These are phyloP conservation scores for Biancaea sappan DNA, from an alignment of 306 rosid species.

Conservation along the genomic window DNA sequence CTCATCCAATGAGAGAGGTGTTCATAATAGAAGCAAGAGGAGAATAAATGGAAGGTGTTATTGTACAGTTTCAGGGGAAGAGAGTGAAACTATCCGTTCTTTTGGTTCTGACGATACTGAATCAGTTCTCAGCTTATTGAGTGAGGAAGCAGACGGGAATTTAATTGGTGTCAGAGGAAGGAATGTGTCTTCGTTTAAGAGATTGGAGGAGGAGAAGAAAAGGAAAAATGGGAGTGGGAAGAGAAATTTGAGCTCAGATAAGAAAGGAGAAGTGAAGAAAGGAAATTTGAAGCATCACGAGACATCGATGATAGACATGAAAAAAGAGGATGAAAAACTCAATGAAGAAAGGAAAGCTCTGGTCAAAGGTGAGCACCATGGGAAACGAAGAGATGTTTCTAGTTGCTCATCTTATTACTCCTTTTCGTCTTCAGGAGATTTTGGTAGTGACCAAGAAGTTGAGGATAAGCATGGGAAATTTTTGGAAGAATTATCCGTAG, in stretches of 20 bases:
- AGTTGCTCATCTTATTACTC: slow-evolving; percentile 91
- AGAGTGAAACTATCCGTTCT: slow-evolving; percentile 38
- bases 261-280: slow-evolving; percentile 49
- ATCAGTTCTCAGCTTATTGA: slow-evolving; percentile 73
- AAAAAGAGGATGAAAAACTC: slow-evolving; percentile 39
- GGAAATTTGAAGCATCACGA: slow-evolving; percentile 37
- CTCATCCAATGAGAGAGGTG: slow-evolving; percentile 45
- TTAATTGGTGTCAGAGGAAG: slow-evolving; percentile 40
- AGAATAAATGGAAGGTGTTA: slow-evolving; percentile 45
- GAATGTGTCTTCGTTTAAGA: slow-evolving; percentile 43
- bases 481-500: slow-evolving; percentile 54
- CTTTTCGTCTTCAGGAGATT: slow-evolving; percentile 62
- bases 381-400: slow-evolving; percentile 58
- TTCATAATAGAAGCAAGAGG: slow-evolving; percentile 46
- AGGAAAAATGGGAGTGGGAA: slow-evolving; percentile 37
- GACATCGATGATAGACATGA: slow-evolving; percentile 35
- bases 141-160: slow-evolving; percentile 62
- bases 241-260: slow-evolving; percentile 46
- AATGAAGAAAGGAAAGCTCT: slow-evolving; percentile 40
- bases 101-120: slow-evolving; percentile 52
- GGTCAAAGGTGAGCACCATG: slow-evolving; percentile 41
- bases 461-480: slow-evolving; percentile 48
- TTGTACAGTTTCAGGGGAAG: slow-evolving; percentile 43
- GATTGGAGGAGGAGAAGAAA: slow-evolving; percentile 46
- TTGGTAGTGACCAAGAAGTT: slow-evolving; percentile 65